Base-by-base conservation (phyloP, 2,329 filamentous ascomycete species). In the Zasmidium cellare region DNA sequence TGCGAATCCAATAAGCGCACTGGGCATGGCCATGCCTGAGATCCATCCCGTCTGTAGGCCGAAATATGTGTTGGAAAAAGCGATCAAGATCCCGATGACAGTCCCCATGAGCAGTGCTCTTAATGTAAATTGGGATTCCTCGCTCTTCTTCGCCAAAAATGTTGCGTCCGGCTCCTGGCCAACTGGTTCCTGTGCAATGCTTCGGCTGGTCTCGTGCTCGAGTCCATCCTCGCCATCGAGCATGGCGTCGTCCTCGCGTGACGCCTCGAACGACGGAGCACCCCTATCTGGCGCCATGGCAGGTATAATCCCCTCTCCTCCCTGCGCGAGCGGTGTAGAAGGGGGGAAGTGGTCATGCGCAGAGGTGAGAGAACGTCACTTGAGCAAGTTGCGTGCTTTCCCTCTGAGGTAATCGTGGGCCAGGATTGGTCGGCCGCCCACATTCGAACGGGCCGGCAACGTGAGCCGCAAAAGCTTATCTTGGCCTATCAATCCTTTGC, bases 31-130 rank as follows among this genome's bases (percentile, higher is more conserved):
- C 94, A 99, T 97, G 65, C 91, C 90, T 69, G 87, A 85, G 38
- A 90, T 84, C 87, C 87, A 90, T 64, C 87, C 87, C 24, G 91
- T 96, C 77, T 97, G 94, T 28, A 99, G 80, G n/a, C 94, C 94
- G 73, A 99, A 99, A 75, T 97, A 99, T 80, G 96, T 97, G 72
- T 99, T 99, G 53, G 91, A 96, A 73, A 96, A 96, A 71, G 90
- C 94, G 69, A 97, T 96, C 55, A 97, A 80, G 3, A 94, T 85
- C 44, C 94, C 94, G 62, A 99, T 94, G 2, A 84, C 78, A 5
- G 96, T 80, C 16, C 94, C 94, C 24, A 90, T 91, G 3, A 86
- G 71, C 41, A 97, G 82, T 51, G 91, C 91, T 56, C 94, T 88
- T 23, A 88, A 57, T 0, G 94, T 97, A 76, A 99, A 97, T 48